Evolutionary conservation across 2,329 filamentous ascomycete species (phyloP), one percentile per base, ranked within the genome.

Genomic region (Colletotrichum chlorophyti): DNA sequence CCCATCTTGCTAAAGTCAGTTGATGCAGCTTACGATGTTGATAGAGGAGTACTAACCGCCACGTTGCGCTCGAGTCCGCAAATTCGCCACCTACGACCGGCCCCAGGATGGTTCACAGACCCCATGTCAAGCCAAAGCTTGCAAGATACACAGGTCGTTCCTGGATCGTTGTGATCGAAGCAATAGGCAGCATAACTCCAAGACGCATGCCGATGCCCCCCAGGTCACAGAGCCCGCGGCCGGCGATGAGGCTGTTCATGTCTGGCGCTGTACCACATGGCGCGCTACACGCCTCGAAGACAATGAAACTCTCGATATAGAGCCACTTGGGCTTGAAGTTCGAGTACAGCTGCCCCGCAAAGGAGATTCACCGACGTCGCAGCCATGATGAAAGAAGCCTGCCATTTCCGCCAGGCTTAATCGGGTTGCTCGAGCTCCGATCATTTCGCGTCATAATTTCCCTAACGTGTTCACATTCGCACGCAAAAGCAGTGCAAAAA

Each of bases 101-200:
- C 0, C 80, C 81, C 2, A 82, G 65, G 5, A 80, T 72, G 5
- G 71, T 75, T 4, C 79, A 80, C 4, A 79, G 43, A 34, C 79
- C 77, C 75, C 77, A 82, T 0, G 65, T 61, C 5, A 74, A 42
- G 1, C 70, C 70, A 4, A 65, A 65, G 6, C 61, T 49, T 0
- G 52, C 60, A 21, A 63, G 49, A 15, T 66, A 67, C 8, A 60
- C 9, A 0, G 66, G 58, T 3, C 53, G 35, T 34, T 67, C 62
- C 2, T 35, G 40, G 2, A 61, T 58, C 6, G 43, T 53, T n/a
- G 47, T 63, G 1, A 43, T 61, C 0, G 38, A 47, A 2, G 48
- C 42, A 5, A 53, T 45, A 23, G 59, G 37, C 3, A 61, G 42
- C 32, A 67, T 52, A 4, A 59, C 62, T 0, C 58, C 64, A 19